Evolutionary conservation across 2,329 filamentous ascomycete species (phyloP), one percentile per base, ranked within the genome.

Genomic region (Fusarium sororula): DNA sequence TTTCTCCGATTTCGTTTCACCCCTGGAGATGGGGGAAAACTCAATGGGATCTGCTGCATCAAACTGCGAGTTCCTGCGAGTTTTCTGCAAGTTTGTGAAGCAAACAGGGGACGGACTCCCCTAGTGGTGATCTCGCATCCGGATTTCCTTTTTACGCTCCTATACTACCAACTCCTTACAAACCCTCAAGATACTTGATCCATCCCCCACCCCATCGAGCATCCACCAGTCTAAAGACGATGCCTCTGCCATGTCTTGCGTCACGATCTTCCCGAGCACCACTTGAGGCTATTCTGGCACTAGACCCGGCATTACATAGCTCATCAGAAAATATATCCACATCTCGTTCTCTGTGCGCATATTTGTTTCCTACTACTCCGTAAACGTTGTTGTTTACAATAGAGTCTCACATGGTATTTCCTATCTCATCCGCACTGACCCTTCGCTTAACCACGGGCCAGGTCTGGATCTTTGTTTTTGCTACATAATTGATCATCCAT

Each of bases 181-280:
- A 14, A 41, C 54, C 37, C 63, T 74, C 38, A 53, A 75, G 61
- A 66, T 50, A 51, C 32, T 35, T 35, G 32, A 35, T 24, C 48
- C 22, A 24, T 72, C 59, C 67, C 59, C 73, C 71, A 69, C 73
- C 47, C 24, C 50, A 54, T 53, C 61, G 53, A 60, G 60, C 45
- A 48, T 73, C 72, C 65, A 67, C 73, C 74, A 75, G 66, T 69
- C 67, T 35, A 70, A 62, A 62, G 37, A 57, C 63, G 57, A 66
- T 68, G 56, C 70, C 56, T 73, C 62, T 66, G 63, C 55, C 73
- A 75, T 78, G 76, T 75, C 76, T 77, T 75, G 77, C 77, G 78
- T 78, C 72, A 68, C 76, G 77, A 78, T 78, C 77, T 74, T 77
- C 76, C 77, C 76, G 76, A 70, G 72, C 69, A 68, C 76, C 74